Base-by-base conservation (phyloP, 169 alveolate species). In the Babesia bovis region DNA sequence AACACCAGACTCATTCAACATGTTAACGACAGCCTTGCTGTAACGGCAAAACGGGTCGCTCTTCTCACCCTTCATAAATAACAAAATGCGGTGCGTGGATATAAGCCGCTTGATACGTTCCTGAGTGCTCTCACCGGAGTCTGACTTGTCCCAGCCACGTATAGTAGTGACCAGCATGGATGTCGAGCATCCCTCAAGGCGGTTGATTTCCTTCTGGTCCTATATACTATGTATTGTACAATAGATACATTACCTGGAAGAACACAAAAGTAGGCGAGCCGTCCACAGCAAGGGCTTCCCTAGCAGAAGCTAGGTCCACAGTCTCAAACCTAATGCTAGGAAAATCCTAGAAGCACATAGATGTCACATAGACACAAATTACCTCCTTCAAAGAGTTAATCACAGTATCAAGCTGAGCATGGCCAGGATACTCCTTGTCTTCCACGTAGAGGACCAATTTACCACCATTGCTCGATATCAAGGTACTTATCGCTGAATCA, bases 21-120 rank as follows among this genome's bases (percentile, higher is more conserved):
- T 88, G 35, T 87, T 55, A 28, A 90, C 90, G 30, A 90, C 93
- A 26, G 89, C 89, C 49, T 73, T 76, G 50, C 93, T 85, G 73
- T 84, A 90, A 50, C 89, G 85, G 55, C 94, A 90, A 66, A 85
- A 90, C 26, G 94, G 94, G 50, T 90, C 85, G 45, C 65, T 52
- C 63, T 89, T 91, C 28, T 88, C 89, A 3, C 95, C 95, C 79
- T 91, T 91, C 90, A 91, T 90, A 78, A 91, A 91, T 2, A 90
- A 44, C 57, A 89, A 66, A 26, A 90, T 66, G 12, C 76, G 87
- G 52, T 89, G 61, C 44, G 78, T 82, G 42, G 76, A 61, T 26
- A 89, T 44, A 58, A 89, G 66, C 21, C 83, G 38, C 45, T 84
- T 82, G n/a, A 81, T 69, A 36, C 71, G 69, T 2, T 81, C 88